Evolutionary conservation across 352 stramenopile genomes (phyloP).

Genomic region (Globisporangium paroecandrum): DNA sequence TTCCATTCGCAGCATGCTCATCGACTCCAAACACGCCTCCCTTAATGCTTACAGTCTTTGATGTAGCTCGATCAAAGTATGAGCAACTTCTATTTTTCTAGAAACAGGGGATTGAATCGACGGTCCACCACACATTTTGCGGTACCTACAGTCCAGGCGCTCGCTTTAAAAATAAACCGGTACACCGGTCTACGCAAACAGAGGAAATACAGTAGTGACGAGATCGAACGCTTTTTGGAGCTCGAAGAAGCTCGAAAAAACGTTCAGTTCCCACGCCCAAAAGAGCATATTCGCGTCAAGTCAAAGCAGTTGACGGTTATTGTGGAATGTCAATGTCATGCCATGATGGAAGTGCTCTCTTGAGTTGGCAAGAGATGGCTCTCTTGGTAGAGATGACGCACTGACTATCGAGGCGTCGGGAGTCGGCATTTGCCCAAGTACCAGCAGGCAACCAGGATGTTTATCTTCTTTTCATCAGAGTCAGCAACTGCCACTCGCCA

Average conservation of each 20-base stretch:
- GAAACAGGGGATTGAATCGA: background rate
- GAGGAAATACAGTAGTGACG: background rate
- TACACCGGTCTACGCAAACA: too few species aligned
- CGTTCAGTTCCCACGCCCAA: background rate
- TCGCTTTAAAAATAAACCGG: too few species aligned
- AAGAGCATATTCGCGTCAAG: background rate
- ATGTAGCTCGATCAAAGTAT: background rate
- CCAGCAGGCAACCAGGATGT: background rate
- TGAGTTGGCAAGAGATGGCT: too few species aligned
- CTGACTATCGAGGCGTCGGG: background rate
- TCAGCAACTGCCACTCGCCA: background rate
- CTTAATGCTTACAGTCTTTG: background rate
- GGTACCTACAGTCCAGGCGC: background rate
- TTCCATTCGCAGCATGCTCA: background rate
- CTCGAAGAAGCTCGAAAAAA: background rate
- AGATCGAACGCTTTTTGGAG: background rate
- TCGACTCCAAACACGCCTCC: background rate
- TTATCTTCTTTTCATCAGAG: background rate
- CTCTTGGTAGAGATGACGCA: background rate
- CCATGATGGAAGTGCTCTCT: too few species aligned
- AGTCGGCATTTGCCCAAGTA: too few species aligned
- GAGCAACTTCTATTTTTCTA: background rate
- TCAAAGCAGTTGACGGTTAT: background rate
- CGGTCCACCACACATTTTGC: background rate
- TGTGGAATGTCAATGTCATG: too few species aligned